Evolutionary conservation across 2,329 filamentous ascomycete genomes (phyloP), one percentile per base, ranked within the genome.

Genomic region (Alternaria burnsii): DNA sequence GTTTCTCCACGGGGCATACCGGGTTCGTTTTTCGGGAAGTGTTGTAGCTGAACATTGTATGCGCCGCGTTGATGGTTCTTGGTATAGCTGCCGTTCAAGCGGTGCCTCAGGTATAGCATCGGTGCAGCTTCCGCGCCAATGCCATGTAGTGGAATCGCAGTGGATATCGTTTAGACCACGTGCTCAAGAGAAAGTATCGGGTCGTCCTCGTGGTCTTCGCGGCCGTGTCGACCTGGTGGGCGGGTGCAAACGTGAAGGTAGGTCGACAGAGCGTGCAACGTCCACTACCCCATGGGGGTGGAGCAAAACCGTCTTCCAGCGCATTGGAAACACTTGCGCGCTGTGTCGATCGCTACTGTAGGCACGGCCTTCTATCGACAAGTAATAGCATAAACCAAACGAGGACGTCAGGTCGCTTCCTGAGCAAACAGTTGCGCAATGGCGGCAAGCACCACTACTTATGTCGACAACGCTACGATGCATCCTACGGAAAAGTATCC

Each of bases 251-350:
- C 22, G 46, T 11, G 38, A 34, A 26, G 18, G 54, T 4, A 51
- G 26, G 2, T 32, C 38, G 38, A 38, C 41, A 16, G 22, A 52
- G 32, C 18, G 24, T 6, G 18, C 22, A 28, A 40, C 22, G 24
- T 30, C 46, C 57, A 60, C 43, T 34, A 59, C 66, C 62, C 68
- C 68, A 58, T 61, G 66, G 66, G 62, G 62, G 32, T 61, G 61
- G 34, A 38, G 50, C 41, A 40, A 20, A 61, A 55, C 57, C 52
- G 59, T 61, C 40, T 42, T 59, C 53, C 62, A 63, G 53, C 24
- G n/a, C 10, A 20, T 52, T 50, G 63, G 59, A 61, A 42, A 47
- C 44, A 46, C 30, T 61, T 52, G 58, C 26, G 54, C 60, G 53
- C 48, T 40, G 47, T 44, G 58, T 32, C 43, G 38, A 57, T 62